A percentile compares a stretch with the other conserved stretches of the same genome.
Evolutionary conservation across 108 stramenopile species (phyloP).

Genomic region (Fragilariopsis cylindrus): DNA sequence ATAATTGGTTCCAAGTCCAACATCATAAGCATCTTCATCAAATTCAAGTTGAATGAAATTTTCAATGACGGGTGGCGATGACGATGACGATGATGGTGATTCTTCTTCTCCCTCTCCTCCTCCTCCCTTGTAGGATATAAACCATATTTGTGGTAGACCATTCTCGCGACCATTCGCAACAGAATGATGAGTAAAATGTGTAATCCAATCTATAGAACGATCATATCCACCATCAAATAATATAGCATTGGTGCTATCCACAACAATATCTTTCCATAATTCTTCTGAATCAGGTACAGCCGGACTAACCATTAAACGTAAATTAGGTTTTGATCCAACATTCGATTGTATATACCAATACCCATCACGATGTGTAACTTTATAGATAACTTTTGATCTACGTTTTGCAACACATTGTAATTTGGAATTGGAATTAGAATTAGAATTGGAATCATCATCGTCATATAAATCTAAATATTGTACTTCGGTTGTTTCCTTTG

Average conservation of each 20-base stretch:
- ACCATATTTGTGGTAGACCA: conserved; percentile 76
- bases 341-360: conserved; percentile 72
- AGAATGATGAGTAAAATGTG: conserved; percentile 50
- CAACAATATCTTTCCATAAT: conserved; percentile 40
- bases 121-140: conserved; percentile 28
- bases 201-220: conserved; percentile 50
- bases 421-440: background rate
- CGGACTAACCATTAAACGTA: conserved; percentile 64
- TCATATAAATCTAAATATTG: conserved; percentile 61
- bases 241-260: conserved; percentile 20
- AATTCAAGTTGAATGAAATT: conserved; percentile 45
- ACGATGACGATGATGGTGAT: too few relatives aligned
- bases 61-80: background rate
- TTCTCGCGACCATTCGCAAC: conserved; percentile 65
- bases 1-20: conserved; percentile 58
- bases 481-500: conserved; percentile 84
- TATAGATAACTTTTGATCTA: conserved; percentile 63
- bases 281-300: conserved; percentile 55
- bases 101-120: background rate
- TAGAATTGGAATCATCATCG: background rate
- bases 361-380: conserved; percentile 61
- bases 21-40: conserved; percentile 82
- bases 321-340: conserved; percentile 62
- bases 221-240: conserved; percentile 68
- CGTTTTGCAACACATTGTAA: conserved; percentile 68